phyloP scores from a whole-genome alignment of 2,329 filamentous ascomycete genomes.

The Nemania sp. region DNA sequence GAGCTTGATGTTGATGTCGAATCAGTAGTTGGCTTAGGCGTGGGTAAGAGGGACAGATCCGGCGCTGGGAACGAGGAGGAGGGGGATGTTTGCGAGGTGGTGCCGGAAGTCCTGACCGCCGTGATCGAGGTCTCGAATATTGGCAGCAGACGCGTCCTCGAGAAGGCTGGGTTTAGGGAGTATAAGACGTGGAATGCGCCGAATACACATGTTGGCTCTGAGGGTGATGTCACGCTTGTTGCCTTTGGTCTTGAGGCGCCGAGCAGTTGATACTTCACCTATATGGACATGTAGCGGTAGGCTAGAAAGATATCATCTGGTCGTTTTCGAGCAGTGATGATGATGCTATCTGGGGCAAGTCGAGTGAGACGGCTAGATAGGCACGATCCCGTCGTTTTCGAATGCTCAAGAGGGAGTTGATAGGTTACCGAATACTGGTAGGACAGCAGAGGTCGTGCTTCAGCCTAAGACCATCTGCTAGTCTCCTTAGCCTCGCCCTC shows the following conservation, averaged over 20 bases:
- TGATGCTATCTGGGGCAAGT: no score
- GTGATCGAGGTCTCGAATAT: slow-evolving; percentile 53
- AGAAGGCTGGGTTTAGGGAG: slow-evolving; percentile 58
- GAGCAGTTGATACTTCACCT: slow-evolving; percentile 7
- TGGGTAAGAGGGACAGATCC: neutral
- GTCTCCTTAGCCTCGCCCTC: no score
- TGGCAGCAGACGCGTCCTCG: slow-evolving; percentile 59
- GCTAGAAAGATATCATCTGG: no score
- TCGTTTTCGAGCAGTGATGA: no score
- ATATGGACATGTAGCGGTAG: no score
- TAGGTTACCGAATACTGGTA: no score
- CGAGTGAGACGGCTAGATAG: no score
- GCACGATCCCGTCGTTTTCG: no score
- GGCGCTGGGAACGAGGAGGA: neutral
- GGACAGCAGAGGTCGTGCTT: no score
- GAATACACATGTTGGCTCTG: slow-evolving; percentile 27
- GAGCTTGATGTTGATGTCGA: slow-evolving; percentile 38
- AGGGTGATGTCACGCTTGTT: slow-evolving; percentile 13
- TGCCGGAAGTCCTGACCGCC: slow-evolving; percentile 49
- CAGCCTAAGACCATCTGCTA: no score
- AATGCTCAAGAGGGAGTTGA: no score
- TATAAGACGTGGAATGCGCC: slow-evolving; percentile 46
- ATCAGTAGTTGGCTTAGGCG: slow-evolving; percentile 35
- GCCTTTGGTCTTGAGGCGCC: slow-evolving; percentile 24
- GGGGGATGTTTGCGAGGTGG: slow-evolving; percentile 31